Evolutionary conservation across 148 eudicot genomes (phyloP).

Genomic region (Rheum nobile): DNA sequence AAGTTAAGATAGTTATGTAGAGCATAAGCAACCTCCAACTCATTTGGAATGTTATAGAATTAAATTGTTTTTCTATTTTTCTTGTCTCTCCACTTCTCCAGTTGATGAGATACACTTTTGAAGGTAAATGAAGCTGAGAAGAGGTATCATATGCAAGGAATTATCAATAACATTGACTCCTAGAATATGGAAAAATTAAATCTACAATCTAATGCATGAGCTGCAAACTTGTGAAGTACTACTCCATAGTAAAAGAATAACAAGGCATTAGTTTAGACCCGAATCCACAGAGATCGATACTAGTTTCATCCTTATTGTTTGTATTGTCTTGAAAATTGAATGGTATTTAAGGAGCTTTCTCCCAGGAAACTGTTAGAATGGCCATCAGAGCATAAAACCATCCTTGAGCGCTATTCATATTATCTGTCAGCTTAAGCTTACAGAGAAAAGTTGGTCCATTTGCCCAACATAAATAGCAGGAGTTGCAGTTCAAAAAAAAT

Average conservation of each 20-base stretch:
- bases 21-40: neutral
- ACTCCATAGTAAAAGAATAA: too few species aligned
- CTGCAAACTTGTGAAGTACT: neutral
- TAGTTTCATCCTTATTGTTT: neutral
- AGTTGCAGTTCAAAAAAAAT: too few species aligned
- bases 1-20: neutral
- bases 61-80: too few species aligned
- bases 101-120: neutral
- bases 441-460: neutral
- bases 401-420: too few species aligned
- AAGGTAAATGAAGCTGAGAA: neutral
- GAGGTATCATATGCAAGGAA: neutral
- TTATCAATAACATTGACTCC: neutral
- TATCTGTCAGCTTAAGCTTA: neutral
- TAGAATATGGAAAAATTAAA: neutral
- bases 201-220: neutral
- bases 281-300: neutral
- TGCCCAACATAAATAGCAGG: neutral
- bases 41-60: neutral
- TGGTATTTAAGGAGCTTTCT: neutral
- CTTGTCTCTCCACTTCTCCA: neutral
- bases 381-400: too few species aligned
- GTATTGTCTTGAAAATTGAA: neutral
- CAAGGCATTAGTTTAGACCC: neutral
- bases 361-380: too few species aligned